Evolutionary conservation across 2,329 filamentous ascomycete species (phyloP).

Genomic region (Diaporthe destruens): DNA sequence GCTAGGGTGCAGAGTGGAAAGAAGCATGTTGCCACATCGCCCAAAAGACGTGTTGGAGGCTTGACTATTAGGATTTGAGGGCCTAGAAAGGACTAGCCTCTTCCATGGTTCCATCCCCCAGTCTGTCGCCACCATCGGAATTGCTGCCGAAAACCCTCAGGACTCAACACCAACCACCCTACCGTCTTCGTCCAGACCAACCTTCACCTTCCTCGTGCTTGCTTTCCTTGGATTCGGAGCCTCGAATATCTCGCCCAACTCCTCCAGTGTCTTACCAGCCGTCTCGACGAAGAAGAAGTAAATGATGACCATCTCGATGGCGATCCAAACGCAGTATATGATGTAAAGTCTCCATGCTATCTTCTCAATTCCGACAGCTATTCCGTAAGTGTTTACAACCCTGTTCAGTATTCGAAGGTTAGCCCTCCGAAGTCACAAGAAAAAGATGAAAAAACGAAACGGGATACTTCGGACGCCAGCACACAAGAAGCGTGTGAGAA

Average conservation of each 20-base stretch:
- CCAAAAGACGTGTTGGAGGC: not conserved
- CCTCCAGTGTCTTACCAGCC: conserved; percentile 49
- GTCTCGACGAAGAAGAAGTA: conserved; percentile 64
- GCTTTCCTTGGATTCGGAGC: conserved; percentile 37
- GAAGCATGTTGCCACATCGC: not conserved
- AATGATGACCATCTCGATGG: conserved; percentile 55
- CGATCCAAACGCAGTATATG: conserved; percentile 59
- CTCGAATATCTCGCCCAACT: conserved; percentile 38
- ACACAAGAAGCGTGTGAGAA: not conserved
- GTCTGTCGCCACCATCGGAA: not conserved
- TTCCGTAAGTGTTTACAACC: conserved; percentile 59
- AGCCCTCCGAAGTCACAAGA: not conserved
- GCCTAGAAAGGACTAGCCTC: conserved; percentile 4
- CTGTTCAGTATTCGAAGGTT: not conserved
- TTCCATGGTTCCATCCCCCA: not conserved
- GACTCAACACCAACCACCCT: conserved; percentile 37
- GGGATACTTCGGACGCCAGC: not conserved
- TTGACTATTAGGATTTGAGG: not conserved
- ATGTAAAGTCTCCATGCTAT: conserved; percentile 66
- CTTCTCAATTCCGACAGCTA: conserved; percentile 58
- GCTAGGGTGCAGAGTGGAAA: not conserved
- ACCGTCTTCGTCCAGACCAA: conserved; percentile 38
- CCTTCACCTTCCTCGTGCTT: conserved; percentile 38
- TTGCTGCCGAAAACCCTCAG: conserved; percentile 13
- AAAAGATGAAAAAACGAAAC: not conserved